Evolutionary conservation across 1,284 basidiomycete species (phyloP).

Genomic region (Xanthoconium separans): DNA sequence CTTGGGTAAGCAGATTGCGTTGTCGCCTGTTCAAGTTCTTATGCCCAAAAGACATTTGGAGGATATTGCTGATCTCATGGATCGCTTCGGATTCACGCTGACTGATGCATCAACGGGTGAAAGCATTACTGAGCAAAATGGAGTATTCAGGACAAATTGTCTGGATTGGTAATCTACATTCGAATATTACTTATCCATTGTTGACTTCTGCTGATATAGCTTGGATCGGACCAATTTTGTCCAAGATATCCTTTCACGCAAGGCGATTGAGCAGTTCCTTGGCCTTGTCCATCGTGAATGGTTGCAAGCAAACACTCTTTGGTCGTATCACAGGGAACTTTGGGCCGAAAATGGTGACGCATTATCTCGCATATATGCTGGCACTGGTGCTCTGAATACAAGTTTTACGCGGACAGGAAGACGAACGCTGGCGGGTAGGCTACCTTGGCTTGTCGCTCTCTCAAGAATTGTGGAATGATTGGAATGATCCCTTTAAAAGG

Average conservation of each 20-base stretch:
- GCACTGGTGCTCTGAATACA: slow-evolving; percentile 95
- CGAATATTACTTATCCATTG: neutral
- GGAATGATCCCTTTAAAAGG: slow-evolving; percentile 41
- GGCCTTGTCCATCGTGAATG: slow-evolving; percentile 70
- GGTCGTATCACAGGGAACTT: slow-evolving; percentile 86
- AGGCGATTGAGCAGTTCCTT: slow-evolving; percentile 74
- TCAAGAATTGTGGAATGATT: slow-evolving; percentile 4
- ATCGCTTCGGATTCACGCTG: slow-evolving; percentile 85
- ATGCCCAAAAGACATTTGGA: slow-evolving; percentile 51
- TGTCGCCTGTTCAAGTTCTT: slow-evolving; percentile 9
- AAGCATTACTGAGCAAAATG: slow-evolving; percentile 80
- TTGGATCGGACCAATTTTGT: slow-evolving; percentile 98
- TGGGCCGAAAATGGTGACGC: slow-evolving; percentile 98
- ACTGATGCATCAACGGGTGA: slow-evolving; percentile 66
- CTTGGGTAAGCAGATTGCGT: slow-evolving; percentile 49
- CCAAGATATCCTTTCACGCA: slow-evolving; percentile 86
- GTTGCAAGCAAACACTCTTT: slow-evolving; percentile 69
- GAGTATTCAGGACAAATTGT: slow-evolving; percentile 94
- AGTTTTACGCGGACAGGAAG: slow-evolving; percentile 94
- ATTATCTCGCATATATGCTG: slow-evolving; percentile 90
- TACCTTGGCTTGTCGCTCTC: neutral
- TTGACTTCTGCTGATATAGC: slow-evolving; percentile 41
- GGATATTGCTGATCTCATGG: slow-evolving; percentile 63
- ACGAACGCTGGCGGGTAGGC: slow-evolving; percentile 79
- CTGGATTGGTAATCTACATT: slow-evolving; percentile 76